Percentiles rank a stretch among this genome's conserved stretches.
phyloP scores from a whole-genome alignment of 1,139 yeast species.

The Pichia cactophila region DNA sequence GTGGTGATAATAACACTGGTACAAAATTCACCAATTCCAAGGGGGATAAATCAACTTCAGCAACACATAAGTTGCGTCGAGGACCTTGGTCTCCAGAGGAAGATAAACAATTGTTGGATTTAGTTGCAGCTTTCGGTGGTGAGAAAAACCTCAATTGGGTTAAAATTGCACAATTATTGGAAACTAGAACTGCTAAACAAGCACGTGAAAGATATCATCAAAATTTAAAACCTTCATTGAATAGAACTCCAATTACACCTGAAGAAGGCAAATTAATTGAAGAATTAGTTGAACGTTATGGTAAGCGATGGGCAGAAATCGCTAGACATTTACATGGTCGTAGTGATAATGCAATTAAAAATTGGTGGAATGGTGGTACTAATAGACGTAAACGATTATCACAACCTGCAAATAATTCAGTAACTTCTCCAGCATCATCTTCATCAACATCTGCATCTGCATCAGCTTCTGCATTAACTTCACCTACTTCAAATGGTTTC shows the following conservation, averaged over 20 bases:
- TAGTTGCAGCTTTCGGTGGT: conserved; percentile 71
- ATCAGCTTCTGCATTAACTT: not conserved
- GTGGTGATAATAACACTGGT: too few species aligned
- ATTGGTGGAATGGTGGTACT: conserved; percentile 97
- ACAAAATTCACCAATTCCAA: not conserved
- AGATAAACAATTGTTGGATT: conserved; percentile 62
- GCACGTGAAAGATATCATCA: conserved; percentile 91
- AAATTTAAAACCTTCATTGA: conserved; percentile 76
- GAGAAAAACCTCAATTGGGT: conserved; percentile 69
- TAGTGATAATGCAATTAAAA: conserved; percentile 84
- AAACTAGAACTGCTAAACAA: conserved; percentile 83
- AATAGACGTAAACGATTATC: conserved; percentile 59
- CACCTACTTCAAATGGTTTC: not conserved
- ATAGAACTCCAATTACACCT: conserved; percentile 72
- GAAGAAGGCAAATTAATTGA: conserved; percentile 84
- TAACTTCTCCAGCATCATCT: not conserved
- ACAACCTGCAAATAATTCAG: conserved; percentile 19
- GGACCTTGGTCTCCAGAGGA: conserved; percentile 94
- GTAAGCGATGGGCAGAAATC: conserved; percentile 93
- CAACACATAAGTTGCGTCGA: conserved; percentile 28
- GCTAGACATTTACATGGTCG: conserved; percentile 83
- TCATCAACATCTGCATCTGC: not conserved
- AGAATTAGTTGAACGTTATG: conserved; percentile 67
- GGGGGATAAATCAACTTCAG: not conserved
- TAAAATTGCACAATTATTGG: conserved; percentile 63